Percentiles rank a stretch among this genome's conserved stretches.
These are phyloP conservation scores for Colletotrichum costaricense DNA, from an alignment of 2,329 filamentous ascomycete species.

Conservation along the genomic window DNA sequence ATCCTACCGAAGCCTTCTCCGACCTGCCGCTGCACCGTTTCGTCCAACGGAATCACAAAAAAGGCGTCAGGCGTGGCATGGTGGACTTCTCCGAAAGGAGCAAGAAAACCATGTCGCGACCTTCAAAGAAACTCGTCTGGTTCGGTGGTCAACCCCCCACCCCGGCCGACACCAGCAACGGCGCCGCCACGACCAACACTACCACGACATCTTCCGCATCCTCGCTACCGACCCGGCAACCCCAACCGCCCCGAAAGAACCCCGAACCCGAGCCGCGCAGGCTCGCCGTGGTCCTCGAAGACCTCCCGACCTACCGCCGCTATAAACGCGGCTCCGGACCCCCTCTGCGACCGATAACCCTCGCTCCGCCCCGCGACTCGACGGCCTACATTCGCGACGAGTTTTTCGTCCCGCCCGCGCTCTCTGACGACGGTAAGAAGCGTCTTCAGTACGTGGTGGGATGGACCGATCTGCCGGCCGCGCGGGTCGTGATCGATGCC, in stretches of 20 bases:
- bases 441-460: conserved; percentile 66
- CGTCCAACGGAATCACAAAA: no score
- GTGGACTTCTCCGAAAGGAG: not conserved
- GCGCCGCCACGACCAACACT: not conserved
- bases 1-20: not conserved
- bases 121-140: conserved; percentile 3
- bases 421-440: conserved; percentile 50
- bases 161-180: not conserved
- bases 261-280: not conserved
- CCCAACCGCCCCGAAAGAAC: not conserved
- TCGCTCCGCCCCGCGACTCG: conserved; percentile 61
- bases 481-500: conserved; percentile 57
- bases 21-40: not conserved
- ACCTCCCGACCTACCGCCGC: conserved; percentile 28
- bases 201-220: not conserved
- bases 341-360: conserved; percentile 56
- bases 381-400: conserved; percentile 69
- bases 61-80: conserved; percentile 1
- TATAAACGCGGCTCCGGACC: conserved; percentile 61
- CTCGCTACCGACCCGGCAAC: not conserved
- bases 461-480: conserved; percentile 64
- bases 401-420: conserved; percentile 55
- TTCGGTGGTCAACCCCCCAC: conserved; percentile 19
- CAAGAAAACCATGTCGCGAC: conserved; percentile 23
- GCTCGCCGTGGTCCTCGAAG: conserved; percentile 31